phyloP scores from a whole-genome alignment of 139 green algal species.

The Parachlorella kessleri region DNA sequence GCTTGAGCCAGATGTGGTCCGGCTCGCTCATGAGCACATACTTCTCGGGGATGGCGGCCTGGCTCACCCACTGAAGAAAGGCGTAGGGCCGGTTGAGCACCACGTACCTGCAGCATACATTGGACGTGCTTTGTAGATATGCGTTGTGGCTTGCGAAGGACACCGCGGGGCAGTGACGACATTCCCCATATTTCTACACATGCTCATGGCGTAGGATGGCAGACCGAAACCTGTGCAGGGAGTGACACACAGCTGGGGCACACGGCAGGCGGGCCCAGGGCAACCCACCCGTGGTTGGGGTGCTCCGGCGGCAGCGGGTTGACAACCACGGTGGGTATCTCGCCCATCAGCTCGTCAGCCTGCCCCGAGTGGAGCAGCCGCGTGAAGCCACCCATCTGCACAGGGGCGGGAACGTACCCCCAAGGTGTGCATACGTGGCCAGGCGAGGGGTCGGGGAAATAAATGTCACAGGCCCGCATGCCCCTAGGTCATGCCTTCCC shows the following conservation, averaged over 20 bases:
- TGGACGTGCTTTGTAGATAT: too few species aligned
- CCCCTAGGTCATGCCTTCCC: too few species aligned
- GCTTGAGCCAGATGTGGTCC: conserved; percentile 94
- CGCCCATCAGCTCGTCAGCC: conserved; percentile 92
- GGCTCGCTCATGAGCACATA: conserved; percentile 97
- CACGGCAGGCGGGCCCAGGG: not conserved
- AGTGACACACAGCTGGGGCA: too few species aligned
- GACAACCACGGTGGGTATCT: conserved; percentile 95
- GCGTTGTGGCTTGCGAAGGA: too few species aligned
- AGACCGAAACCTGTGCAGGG: too few species aligned
- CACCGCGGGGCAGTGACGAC: too few species aligned
- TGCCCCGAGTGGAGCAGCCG: conserved; percentile 90
- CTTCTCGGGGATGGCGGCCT: conserved; percentile 80
- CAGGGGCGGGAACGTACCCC: conserved; percentile 5
- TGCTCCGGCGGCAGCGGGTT: conserved; percentile 80
- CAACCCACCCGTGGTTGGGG: conserved; percentile 60
- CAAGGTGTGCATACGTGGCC: not conserved
- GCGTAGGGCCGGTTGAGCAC: conserved; percentile 96
- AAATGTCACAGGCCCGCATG: too few species aligned
- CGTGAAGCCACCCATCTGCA: conserved; percentile 94
- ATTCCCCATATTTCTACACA: too few species aligned
- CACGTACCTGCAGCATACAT: conserved; percentile 89
- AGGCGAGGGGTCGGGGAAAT: too few species aligned
- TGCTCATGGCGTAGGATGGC: too few species aligned
- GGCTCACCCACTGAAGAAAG: conserved; percentile 89